A percentile compares a stretch with the other conserved stretches of the same genome.
Evolutionary conservation across 2,329 filamentous ascomycete species (phyloP).

Genomic region (Neophaeococcomyces mojaviensis): DNA sequence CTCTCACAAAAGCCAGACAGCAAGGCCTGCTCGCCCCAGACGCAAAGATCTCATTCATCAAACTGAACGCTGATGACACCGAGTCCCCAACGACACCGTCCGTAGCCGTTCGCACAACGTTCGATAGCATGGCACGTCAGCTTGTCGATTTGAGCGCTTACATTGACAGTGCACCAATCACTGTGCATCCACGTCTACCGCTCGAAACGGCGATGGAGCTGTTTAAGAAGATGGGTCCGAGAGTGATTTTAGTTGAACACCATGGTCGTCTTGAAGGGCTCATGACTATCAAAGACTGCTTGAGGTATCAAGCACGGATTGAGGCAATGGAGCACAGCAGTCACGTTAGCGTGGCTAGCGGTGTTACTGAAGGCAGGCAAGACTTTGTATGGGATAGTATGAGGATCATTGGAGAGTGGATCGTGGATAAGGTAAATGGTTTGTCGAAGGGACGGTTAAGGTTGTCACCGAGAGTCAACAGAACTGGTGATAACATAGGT

Average conservation of each 20-base stretch:
- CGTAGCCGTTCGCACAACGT: constrained; percentile 41
- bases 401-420: constrained; percentile 48
- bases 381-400: constrained; percentile 59
- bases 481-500: constrained; percentile 7
- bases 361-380: constrained; percentile 44
- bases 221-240: constrained; percentile 94
- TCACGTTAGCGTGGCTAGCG: constrained; percentile 46
- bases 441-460: constrained; percentile 52
- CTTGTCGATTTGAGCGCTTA: constrained; percentile 76
- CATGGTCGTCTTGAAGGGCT: constrained; percentile 75
- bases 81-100: constrained; percentile 15
- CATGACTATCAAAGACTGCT: constrained; percentile 91
- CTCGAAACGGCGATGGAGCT: constrained; percentile 98
- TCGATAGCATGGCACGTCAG: constrained; percentile 53
- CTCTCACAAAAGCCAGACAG: constrained; percentile 69
- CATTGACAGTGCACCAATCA: constrained; percentile 80
- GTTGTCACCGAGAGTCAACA: constrained; percentile 28
- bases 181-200: constrained; percentile 81
- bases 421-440: constrained; percentile 48
- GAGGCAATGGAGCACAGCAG: constrained; percentile 64
- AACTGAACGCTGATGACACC: constrained; percentile 38
- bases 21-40: constrained; percentile 58
- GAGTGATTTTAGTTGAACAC: constrained; percentile 88
- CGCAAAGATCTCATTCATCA: constrained; percentile 66
- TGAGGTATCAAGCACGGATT: constrained; percentile 95